Conservation (phyloP, 306 rosid genomes). For the Rosa chinensis region DNA sequence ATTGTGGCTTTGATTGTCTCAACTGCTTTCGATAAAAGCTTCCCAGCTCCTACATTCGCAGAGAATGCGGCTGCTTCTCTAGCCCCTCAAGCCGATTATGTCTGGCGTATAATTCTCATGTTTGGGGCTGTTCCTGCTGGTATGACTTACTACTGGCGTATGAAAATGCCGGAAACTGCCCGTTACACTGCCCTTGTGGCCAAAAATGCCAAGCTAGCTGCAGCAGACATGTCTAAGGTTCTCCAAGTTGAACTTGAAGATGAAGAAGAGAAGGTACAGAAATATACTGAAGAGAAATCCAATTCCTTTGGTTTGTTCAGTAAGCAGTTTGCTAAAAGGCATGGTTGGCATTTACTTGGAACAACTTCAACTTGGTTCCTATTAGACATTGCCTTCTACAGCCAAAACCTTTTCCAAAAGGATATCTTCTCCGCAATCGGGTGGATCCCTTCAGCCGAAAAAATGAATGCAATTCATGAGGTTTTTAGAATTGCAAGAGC, state of each 20-base stretch:
- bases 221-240: conserved; percentile 78
- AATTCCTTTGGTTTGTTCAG: conserved; percentile 64
- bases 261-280: conserved; percentile 46
- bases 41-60: conserved; percentile 46
- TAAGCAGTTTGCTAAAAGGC: conserved; percentile 53
- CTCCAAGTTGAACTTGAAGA: conserved; percentile 58
- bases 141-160: conserved; percentile 87
- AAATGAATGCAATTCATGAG: conserved; percentile 77
- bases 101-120: conserved; percentile 80
- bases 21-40: conserved; percentile 45
- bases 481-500: conserved; percentile 72
- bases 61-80: conserved; percentile 22
- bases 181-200: conserved; percentile 88
- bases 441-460: conserved; percentile 62
- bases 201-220: conserved; percentile 66
- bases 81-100: conserved; percentile 53
- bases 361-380: conserved; percentile 78
- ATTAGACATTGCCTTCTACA: conserved; percentile 78
- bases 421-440: conserved; percentile 75
- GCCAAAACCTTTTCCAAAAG: conserved; percentile 90
- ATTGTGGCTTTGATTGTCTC: conserved; percentile 60
- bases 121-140: conserved; percentile 71
- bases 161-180: conserved; percentile 92
- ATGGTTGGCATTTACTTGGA: conserved; percentile 75
- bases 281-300: not conserved